Percentiles rank a stretch among this genome's conserved stretches.
Evolutionary conservation across 2,329 filamentous ascomycete species (phyloP).

Genomic region (Penicillium olsonii): DNA sequence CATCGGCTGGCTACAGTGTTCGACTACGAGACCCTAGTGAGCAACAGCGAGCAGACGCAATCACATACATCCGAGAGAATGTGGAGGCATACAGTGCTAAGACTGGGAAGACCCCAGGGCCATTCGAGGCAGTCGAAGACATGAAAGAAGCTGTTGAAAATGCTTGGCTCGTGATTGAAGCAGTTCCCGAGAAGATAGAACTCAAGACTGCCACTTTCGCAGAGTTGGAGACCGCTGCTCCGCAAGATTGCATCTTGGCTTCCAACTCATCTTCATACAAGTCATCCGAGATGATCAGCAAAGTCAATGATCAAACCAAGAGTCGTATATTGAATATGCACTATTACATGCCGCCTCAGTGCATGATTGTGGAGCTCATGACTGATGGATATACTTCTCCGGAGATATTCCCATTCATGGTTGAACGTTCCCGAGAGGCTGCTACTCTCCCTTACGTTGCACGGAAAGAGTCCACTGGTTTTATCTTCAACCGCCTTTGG

Average conservation of each 20-base stretch:
- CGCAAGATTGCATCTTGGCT: conserved; percentile 51
- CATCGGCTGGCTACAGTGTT: conserved; percentile 35
- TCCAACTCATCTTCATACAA: conserved; percentile 58
- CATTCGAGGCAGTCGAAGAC: conserved; percentile 36
- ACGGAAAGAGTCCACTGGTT: conserved; percentile 52
- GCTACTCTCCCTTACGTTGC: conserved; percentile 48
- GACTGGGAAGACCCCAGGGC: conserved; percentile 33
- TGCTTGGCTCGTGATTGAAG: conserved; percentile 58
- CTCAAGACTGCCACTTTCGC: conserved; percentile 53
- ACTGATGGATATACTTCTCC: conserved; percentile 49
- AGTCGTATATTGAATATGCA: conserved; percentile 53
- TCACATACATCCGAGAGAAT: conserved; percentile 38
- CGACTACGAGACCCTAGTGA: conserved; percentile 33
- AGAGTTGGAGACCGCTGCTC: conserved; percentile 47
- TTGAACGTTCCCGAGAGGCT: conserved; percentile 41
- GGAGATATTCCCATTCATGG: conserved; percentile 50
- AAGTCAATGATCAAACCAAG: conserved; percentile 42
- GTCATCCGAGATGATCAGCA: conserved; percentile 50
- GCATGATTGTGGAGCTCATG: conserved; percentile 56
- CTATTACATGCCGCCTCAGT: conserved; percentile 53
- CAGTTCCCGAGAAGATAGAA: conserved; percentile 53
- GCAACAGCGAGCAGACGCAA: conserved; percentile 30
- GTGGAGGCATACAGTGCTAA: conserved; percentile 32
- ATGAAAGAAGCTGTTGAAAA: conserved; percentile 45
- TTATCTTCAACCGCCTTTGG: conserved; percentile 60